phyloP scores from a whole-genome alignment of 2,329 filamentous ascomycete genomes.

The Didymella glomerata region DNA sequence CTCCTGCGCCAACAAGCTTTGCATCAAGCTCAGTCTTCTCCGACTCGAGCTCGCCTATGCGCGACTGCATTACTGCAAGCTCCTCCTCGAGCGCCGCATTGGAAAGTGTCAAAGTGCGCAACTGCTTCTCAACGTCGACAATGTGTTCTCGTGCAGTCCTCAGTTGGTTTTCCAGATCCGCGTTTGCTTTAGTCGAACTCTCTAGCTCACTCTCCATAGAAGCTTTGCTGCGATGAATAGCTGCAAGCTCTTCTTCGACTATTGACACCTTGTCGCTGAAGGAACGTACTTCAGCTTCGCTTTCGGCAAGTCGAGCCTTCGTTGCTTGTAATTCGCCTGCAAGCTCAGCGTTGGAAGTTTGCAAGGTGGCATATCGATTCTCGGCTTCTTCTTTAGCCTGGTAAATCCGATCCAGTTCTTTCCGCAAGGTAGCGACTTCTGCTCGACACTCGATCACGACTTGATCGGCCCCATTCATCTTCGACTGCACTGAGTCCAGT shows the following conservation, averaged over 20 bases:
- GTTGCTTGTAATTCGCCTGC: constrained; percentile 26
- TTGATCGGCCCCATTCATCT: constrained; percentile 23
- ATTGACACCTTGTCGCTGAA: constrained; percentile 23
- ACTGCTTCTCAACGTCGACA: constrained; percentile 18
- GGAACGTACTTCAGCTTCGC: constrained; percentile 22
- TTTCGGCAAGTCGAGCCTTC: constrained; percentile 24
- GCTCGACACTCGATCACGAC: constrained; percentile 21
- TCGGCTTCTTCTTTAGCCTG: constrained; percentile 34
- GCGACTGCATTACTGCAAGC: constrained; percentile 26
- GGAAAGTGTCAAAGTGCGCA: constrained; percentile 14
- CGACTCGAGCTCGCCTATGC: constrained; percentile 28
- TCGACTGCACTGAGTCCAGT: constrained; percentile 21
- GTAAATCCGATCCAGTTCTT: constrained; percentile 23
- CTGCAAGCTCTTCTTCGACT: constrained; percentile 31
- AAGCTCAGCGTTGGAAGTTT: constrained; percentile 28
- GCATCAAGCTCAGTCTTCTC: constrained; percentile 27
- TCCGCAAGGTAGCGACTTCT: constrained; percentile 29
- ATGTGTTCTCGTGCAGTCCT: constrained; percentile 23
- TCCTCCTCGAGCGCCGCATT: constrained; percentile 32
- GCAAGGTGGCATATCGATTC: constrained; percentile 25
- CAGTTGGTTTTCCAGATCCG: constrained; percentile 34
- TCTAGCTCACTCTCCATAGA: constrained; percentile 30
- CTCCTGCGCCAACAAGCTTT: constrained; percentile 20
- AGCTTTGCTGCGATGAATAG: constrained; percentile 25
- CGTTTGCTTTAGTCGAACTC: constrained; percentile 23